These are phyloP conservation scores for Secale cereale DNA, from an alignment of 176 grass and related monocot genomes.

Conservation along the genomic window DNA sequence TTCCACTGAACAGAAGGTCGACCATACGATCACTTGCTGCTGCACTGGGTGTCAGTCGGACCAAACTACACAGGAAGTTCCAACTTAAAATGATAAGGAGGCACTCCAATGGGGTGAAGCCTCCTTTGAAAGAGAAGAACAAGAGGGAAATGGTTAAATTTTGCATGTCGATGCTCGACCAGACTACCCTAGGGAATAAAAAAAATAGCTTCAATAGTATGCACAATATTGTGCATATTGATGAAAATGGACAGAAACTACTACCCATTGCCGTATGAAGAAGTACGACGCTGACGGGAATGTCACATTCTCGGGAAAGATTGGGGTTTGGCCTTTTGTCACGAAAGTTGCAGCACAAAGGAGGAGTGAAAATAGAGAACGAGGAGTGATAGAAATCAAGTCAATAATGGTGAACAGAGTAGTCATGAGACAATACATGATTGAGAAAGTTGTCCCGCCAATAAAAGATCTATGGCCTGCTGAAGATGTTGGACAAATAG, in stretches of 20 bases:
- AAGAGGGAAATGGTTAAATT: neutral
- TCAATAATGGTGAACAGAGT: too few species aligned
- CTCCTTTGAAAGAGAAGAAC: neutral
- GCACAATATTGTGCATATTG: neutral
- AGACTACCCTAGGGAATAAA: neutral
- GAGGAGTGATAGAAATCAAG: too few species aligned
- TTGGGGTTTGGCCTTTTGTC: neutral
- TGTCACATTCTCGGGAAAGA: neutral
- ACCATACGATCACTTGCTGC: too few species aligned
- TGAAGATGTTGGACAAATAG: too few species aligned
- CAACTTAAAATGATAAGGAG: neutral
- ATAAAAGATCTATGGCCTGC: too few species aligned
- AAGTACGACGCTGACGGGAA: neutral
- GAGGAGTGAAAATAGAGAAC: too few species aligned
- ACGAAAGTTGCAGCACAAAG: too few species aligned
- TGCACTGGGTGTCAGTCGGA: neutral
- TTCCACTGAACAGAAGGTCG: neutral
- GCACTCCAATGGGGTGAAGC: too few species aligned
- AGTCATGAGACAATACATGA: too few species aligned
- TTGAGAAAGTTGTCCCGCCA: too few species aligned
- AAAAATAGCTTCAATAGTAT: too few species aligned
- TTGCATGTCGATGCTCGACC: neutral
- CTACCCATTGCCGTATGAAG: neutral
- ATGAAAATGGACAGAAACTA: neutral
- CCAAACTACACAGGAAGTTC: neutral